Base-by-base conservation (phyloP, 768 basidiomycete species). In the Boletales sp. region DNA sequence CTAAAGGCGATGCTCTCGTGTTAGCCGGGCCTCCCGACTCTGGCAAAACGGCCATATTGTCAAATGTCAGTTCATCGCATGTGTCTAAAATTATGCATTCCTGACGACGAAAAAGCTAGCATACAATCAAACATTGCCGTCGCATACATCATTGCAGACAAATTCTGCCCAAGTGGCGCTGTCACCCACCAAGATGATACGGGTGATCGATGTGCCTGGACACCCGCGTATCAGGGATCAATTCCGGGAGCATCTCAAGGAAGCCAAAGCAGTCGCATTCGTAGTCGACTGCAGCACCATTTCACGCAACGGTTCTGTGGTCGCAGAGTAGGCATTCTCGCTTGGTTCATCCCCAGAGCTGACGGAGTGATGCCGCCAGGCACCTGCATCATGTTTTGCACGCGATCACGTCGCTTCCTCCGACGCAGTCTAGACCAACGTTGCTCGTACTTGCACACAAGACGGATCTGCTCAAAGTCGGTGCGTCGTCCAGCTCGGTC, bases 21-120 rank as follows among this genome's bases (percentile, higher is more conserved):
- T 72, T 93, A n/a, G 76, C 87, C 4, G 90, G 90, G 2, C 73
- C 83, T 35, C 76, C 83, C 7, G 87, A 90, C 66, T 80, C 81
- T 1, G 90, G 90, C 41, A 93, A 93, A 71, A 92, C 90, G 1
- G 76, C 88, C 17, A 82, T 92, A 35, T 62, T 90, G 44, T 82
- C 86, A 19, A 74, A 78, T 54, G 90, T 88, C 53, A 56, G 83
- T 75, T 17, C 31, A 8, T 10, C 31, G 4, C 5, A 4, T 44
- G 21, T 51, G 30, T 46, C 17, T 13, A 34, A 34, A 21, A 32
- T 25, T 28, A 11, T 34, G 47, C 52, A 49, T 41, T 46, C 13
- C 43, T 58, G 47, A 56, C 46, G 34, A 18, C 50, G 15, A 53
- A 42, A 46, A 55, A 55, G 90, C 72, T 93, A 8, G 77, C 77